Conservation (phyloP, 345 rosid species). For the Murraya paniculata region DNA sequence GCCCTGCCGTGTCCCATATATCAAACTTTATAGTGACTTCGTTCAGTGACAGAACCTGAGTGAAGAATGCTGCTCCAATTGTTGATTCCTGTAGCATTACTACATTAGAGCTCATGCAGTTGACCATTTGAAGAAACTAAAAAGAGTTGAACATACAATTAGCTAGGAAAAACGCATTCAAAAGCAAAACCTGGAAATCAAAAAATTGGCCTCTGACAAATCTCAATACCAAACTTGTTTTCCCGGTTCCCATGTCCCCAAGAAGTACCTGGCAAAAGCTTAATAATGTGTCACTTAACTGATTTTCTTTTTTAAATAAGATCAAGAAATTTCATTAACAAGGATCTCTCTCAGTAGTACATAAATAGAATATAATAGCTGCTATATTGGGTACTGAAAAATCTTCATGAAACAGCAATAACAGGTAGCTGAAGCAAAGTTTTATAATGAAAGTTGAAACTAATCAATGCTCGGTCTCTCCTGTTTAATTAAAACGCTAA, state of each 20-base stretch:
- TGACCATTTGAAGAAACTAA: neutral
- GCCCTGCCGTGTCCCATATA: slow-evolving; percentile 87
- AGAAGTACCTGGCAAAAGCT: slow-evolving; percentile 55
- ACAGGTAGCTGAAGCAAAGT: neutral
- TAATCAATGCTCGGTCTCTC: neutral
- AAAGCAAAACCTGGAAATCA: slow-evolving; percentile 55
- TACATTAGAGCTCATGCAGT: slow-evolving; percentile 12
- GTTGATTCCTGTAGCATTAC: slow-evolving; percentile 56
- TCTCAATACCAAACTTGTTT: slow-evolving; percentile 74
- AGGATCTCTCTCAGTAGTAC: neutral
- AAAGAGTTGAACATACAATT: neutral
- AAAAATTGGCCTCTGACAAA: slow-evolving; percentile 73
- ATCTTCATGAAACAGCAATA: neutral
- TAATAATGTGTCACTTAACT: neutral
- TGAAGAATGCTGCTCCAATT: slow-evolving; percentile 83
- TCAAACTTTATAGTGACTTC: slow-evolving; percentile 73
- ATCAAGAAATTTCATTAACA: neutral
- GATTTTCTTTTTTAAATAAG: no score
- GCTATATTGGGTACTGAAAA: neutral
- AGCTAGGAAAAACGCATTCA: neutral
- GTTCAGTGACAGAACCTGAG: slow-evolving; percentile 64
- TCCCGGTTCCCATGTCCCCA: slow-evolving; percentile 87
- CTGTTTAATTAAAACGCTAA: neutral
- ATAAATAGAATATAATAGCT: neutral
- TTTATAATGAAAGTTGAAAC: neutral